Evolutionary conservation across 208 protist genomes (phyloP).

Genomic region (Crithidia bombi): DNA sequence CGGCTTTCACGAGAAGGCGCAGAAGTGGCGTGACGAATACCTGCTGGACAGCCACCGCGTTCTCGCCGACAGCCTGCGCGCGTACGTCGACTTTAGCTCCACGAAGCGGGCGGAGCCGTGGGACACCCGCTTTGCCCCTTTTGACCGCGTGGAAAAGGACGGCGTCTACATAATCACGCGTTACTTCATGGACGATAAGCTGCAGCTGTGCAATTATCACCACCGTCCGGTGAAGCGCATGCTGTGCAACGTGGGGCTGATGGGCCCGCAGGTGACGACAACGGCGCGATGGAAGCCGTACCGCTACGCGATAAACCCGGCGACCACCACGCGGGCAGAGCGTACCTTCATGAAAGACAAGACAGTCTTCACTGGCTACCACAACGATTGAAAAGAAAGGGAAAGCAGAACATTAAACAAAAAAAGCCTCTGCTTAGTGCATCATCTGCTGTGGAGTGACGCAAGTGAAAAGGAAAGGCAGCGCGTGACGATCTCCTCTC

Average conservation of each 20-base stretch:
- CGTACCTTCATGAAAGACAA: slow-evolving; percentile 85
- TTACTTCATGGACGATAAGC: slow-evolving; percentile 92
- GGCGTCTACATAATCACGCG: slow-evolving; percentile 85
- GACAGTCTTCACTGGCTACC: slow-evolving; percentile 73
- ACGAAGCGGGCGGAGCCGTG: slow-evolving; percentile 86
- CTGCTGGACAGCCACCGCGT: slow-evolving; percentile 87
- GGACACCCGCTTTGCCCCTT: slow-evolving; percentile 90
- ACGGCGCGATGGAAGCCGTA: slow-evolving; percentile 90
- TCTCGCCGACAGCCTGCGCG: slow-evolving; percentile 82
- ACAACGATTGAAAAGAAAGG: slow-evolving; percentile 66
- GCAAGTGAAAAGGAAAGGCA: background rate
- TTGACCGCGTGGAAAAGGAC: slow-evolving; percentile 91
- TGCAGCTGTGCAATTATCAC: slow-evolving; percentile 91
- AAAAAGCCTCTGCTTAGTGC: too few relatives aligned
- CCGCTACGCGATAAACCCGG: slow-evolving; percentile 78
- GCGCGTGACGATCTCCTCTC: background rate
- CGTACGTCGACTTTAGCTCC: slow-evolving; percentile 90
- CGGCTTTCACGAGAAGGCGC: slow-evolving; percentile 89
- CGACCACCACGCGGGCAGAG: slow-evolving; percentile 74
- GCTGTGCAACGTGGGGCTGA: slow-evolving; percentile 88
- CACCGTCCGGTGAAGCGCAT: slow-evolving; percentile 86
- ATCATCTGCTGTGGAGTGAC: too few relatives aligned
- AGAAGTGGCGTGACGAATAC: slow-evolving; percentile 90
- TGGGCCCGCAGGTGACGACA: slow-evolving; percentile 83
- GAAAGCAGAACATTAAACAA: too few relatives aligned